Conservation (phyloP, 2,329 filamentous ascomycete species). For the Escovopsis sp. region DNA sequence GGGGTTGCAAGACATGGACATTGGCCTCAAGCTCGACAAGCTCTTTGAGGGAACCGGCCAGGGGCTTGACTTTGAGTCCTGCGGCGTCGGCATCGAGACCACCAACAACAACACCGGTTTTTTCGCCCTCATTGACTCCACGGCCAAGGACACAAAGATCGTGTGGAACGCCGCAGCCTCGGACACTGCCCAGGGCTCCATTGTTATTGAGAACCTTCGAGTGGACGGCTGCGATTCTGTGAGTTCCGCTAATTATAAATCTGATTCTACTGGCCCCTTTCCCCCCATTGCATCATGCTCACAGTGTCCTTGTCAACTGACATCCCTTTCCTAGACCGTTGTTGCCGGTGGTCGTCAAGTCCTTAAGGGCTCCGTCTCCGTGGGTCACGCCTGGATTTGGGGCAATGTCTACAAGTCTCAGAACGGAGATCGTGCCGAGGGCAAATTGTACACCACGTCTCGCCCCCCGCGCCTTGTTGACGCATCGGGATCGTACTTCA, state of each 20-base stretch:
- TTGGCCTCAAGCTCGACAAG: constrained; percentile 14
- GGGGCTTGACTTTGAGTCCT: constrained; percentile 13
- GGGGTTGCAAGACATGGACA: constrained; percentile 5
- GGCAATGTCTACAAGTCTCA: constrained; percentile 7
- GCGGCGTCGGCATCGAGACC: constrained; percentile 16
- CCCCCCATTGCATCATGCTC: too few species aligned
- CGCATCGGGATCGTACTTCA: constrained; percentile 4
- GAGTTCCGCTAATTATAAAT: too few species aligned
- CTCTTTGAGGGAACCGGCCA: constrained; percentile 16
- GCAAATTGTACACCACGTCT: constrained; percentile 6
- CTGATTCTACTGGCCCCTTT: too few species aligned
- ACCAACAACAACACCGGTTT: constrained; percentile 11
- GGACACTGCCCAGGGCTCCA: constrained; percentile 12
- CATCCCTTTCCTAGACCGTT: constrained; percentile 7
- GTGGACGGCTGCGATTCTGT: constrained; percentile 11
- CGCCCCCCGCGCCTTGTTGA: constrained; percentile 5
- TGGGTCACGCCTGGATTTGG: constrained; percentile 7
- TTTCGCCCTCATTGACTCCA: constrained; percentile 16
- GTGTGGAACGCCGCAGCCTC: constrained; percentile 11
- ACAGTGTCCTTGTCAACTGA: too few species aligned
- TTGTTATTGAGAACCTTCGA: constrained; percentile 15
- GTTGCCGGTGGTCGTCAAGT: constrained; percentile 18
- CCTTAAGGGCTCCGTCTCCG: constrained; percentile 6
- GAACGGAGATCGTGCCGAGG: constrained; percentile 5
- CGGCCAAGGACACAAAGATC: constrained; percentile 13